Evolutionary conservation across 2,329 filamentous ascomycete species (phyloP), one percentile per base, ranked within the genome.

Genomic region (Elsinoe batatas): DNA sequence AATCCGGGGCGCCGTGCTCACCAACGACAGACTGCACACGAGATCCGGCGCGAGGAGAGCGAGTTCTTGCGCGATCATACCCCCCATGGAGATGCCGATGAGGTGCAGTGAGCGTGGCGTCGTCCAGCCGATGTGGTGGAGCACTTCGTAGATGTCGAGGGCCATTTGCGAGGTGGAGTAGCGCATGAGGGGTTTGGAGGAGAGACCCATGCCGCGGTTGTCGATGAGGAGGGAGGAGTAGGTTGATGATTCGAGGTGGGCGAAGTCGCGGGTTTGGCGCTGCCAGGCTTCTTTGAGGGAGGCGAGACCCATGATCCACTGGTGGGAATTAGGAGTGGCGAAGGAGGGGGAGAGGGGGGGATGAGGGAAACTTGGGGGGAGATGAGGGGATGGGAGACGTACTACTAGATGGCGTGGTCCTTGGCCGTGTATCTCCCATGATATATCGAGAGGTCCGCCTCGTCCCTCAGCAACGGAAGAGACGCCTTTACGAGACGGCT

Each of bases 31-130:
- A n/a, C 73, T 74, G 57, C 71, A 75, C 56, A 78, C 73, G 11
- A 75, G 70, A 3, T 71, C 62, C 1, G 76, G 76, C 20, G 76
- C 72, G n/a, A 74, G 66, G 33, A 69, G 63, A 13, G 70, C 72
- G 3, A 95, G 65, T 71, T 95, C 90, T 70, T 95, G 90, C 2
- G 87, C 82, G 63, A 95, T 91, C 90, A 95, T 95, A 64, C 90
- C 89, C 60, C 89, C 89, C 79, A 95, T 87, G 58, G 84, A 88
- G 61, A 91, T 82, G 56, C 89, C 90, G 33, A 87, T 75, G 53
- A 94, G 68, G 71, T 95, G 83, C 12, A 85, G 62, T 53, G 80
- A 67, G 74, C 76, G 71, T 2, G 53, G 53, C 65, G 76, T 60
- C 54, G 69, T 82, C 87, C 87, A 94, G 59, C 81, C 82, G 8